phyloP scores from a whole-genome alignment of 768 basidiomycete genomes.

The Hypsizygus marmoreus region DNA sequence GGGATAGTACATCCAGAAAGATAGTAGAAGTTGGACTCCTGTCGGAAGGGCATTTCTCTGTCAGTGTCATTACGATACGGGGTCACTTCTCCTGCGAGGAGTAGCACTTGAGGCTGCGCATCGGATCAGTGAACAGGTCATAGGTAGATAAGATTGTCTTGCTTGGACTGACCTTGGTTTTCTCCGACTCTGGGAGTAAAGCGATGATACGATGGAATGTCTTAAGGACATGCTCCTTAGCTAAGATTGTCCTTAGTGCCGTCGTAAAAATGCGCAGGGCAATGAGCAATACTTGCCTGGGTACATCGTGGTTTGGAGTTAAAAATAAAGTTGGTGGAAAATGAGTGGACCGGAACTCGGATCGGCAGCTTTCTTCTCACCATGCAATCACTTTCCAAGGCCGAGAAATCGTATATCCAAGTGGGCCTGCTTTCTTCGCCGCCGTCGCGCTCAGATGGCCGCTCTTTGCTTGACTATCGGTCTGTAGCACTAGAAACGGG shows the following conservation, averaged over 20 bases:
- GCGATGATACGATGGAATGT: constrained; percentile 53
- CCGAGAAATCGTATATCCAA: constrained; percentile 78
- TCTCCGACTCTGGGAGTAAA: constrained; percentile 50
- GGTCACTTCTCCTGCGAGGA: constrained; percentile 66
- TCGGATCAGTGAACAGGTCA: neutral
- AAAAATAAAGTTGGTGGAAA: no score
- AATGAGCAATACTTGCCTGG: constrained; percentile 8
- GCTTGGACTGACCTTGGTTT: constrained; percentile 46
- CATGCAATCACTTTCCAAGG: constrained; percentile 63
- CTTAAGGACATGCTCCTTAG: constrained; percentile 52
- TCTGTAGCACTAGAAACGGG: constrained; percentile 75
- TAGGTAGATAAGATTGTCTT: neutral
- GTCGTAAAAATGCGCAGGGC: no score
- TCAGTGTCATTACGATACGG: constrained; percentile 83
- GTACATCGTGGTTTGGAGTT: constrained; percentile 12
- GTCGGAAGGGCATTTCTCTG: constrained; percentile 67
- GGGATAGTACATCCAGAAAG: constrained; percentile 81
- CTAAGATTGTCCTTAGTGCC: no score
- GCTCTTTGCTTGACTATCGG: constrained; percentile 66
- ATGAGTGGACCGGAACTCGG: constrained; percentile 15
- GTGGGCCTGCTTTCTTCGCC: constrained; percentile 58
- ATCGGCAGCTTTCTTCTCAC: constrained; percentile 25
- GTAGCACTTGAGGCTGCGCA: constrained; percentile 64
- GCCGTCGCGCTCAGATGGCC: constrained; percentile 78
- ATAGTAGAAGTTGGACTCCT: constrained; percentile 89